Base-by-base conservation (phyloP, 306 rosid genomes). In the Fragaria ananassa region DNA sequence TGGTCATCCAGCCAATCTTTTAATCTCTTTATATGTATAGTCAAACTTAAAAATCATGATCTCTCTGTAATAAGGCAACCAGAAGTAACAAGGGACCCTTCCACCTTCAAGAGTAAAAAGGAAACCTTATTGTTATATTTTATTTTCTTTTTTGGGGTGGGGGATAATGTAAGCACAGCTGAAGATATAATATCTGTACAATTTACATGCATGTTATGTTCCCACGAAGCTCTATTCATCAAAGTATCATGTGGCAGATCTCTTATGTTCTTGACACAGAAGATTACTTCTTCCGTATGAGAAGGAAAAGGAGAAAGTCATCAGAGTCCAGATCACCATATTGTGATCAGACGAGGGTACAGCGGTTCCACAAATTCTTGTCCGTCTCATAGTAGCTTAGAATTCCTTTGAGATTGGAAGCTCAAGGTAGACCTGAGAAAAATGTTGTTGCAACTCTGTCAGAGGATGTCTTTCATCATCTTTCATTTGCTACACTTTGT, bases 261-360 rank as follows among this genome's bases (percentile, higher is more conserved):
- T 92, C 96, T 5, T 92, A 92, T 81, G 95, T 92, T 58, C 89
- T 92, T 44, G 97, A 92, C 91, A 92, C 97, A 0, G 96, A 92
- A 83, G 97, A 92, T 79, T 92, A 84, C 85, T 92, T 92, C 90
- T 87, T 84, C 85, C 97, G 97, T 0, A 83, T 88, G 19, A 83
- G 77, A 79, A 87, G 75, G 74, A 86, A 80, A 70, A 83, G 91
- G 74, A 78, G 46, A 76, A 77, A 58, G 8, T 47, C 84, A 14
- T 56, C 87, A 18, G 79, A 46, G 45, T 66, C 71, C 47, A 10
- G 75, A 25, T 77, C 83, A 49, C 83, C 80, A 11, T 79, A 31
- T 68, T 49, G 54, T 73, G 86, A 81, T 10, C 78, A 77, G 74
- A 81, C 63, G 12, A 86, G 95, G 80, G 87, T 86, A 72, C 93